These are phyloP conservation scores for Penicillium cinerascens DNA, from an alignment of 495 filamentous ascomycete species.

Conservation along the genomic window DNA sequence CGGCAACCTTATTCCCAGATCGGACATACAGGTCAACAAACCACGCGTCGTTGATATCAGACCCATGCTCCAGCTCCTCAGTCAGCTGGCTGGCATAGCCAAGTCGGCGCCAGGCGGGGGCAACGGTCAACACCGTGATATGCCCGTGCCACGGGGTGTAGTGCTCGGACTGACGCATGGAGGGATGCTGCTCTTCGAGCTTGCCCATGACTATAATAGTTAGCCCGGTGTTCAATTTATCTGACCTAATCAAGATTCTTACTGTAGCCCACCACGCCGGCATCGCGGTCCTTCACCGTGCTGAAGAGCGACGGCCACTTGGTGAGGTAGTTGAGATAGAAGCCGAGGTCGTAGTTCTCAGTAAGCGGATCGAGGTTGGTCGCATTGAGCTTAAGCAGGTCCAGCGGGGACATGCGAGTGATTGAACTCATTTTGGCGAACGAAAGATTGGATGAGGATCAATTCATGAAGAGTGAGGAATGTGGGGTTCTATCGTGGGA, in stretches of 20 bases:
- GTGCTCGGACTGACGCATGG: conserved; percentile 67
- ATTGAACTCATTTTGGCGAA: conserved; percentile 59
- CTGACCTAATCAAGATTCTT: conserved; percentile 24
- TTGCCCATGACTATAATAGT: conserved; percentile 81
- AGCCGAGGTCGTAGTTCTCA: conserved; percentile 91
- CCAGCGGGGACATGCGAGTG: conserved; percentile 64
- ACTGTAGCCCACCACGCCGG: conserved; percentile 92
- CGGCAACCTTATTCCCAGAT: conserved; percentile 79
- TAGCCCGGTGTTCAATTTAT: not conserved
- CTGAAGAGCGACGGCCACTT: conserved; percentile 94
- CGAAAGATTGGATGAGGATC: not conserved
- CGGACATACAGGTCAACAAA: conserved; percentile 95
- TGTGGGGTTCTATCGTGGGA: conserved; percentile 8
- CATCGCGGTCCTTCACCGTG: conserved; percentile 73
- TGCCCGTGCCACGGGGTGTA: conserved; percentile 97
- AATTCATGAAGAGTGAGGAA: conserved; percentile 3
- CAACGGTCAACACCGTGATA: conserved; percentile 92
- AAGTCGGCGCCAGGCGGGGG: conserved; percentile 77
- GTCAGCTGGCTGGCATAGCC: conserved; percentile 81
- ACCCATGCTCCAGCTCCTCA: conserved; percentile 70
- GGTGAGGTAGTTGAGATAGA: conserved; percentile 92
- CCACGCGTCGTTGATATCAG: conserved; percentile 80
- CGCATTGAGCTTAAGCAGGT: conserved; percentile 79
- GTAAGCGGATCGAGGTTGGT: conserved; percentile 89
- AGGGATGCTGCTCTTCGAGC: conserved; percentile 78